Evolutionary conservation across 2,329 filamentous ascomycete species (phyloP).

Genomic region (Myriangium duriaei): DNA sequence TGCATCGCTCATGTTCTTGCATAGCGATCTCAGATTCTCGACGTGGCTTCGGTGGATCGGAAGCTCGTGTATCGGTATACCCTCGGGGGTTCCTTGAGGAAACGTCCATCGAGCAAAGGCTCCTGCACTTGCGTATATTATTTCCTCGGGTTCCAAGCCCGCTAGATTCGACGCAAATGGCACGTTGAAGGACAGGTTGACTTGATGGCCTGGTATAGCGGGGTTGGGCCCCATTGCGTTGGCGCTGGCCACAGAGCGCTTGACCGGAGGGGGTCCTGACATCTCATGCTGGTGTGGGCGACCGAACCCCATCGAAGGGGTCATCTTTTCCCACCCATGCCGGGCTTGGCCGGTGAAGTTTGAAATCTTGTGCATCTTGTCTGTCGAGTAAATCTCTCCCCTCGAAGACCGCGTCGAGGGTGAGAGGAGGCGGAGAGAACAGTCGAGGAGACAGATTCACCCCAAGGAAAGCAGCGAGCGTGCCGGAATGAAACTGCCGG

Average conservation of each 20-base stretch:
- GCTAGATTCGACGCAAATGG: slow-evolving; percentile 87
- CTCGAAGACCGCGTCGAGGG: slow-evolving; percentile 11
- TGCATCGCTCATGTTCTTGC: slow-evolving; percentile 63
- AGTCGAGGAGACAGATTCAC: slow-evolving; percentile 8
- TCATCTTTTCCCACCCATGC: slow-evolving; percentile 57
- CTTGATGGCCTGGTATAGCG: slow-evolving; percentile 59
- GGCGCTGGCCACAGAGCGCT: slow-evolving; percentile 40
- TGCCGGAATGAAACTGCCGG: not conserved
- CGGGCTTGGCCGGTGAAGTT: slow-evolving; percentile 54
- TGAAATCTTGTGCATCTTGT: slow-evolving; percentile 52
- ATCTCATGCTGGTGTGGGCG: slow-evolving; percentile 14
- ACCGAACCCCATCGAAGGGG: slow-evolving; percentile 48
- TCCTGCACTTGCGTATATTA: slow-evolving; percentile 80
- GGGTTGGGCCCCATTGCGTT: slow-evolving; percentile 38
- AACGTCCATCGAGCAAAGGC: slow-evolving; percentile 90
- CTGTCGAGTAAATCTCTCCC: slow-evolving; percentile 1
- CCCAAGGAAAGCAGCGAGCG: not conserved
- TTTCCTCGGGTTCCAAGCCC: slow-evolving; percentile 86
- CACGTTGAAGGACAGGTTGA: slow-evolving; percentile 94
- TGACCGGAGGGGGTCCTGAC: slow-evolving; percentile 33
- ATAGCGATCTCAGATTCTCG: slow-evolving; percentile 63
- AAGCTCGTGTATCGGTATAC: slow-evolving; percentile 65
- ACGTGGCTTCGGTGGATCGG: slow-evolving; percentile 88
- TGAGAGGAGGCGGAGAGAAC: slow-evolving; percentile 3
- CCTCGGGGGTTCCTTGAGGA: slow-evolving; percentile 64